These are phyloP conservation scores for Salvia sclarea DNA, from an alignment of 305 asterid species.

Conservation along the genomic window DNA sequence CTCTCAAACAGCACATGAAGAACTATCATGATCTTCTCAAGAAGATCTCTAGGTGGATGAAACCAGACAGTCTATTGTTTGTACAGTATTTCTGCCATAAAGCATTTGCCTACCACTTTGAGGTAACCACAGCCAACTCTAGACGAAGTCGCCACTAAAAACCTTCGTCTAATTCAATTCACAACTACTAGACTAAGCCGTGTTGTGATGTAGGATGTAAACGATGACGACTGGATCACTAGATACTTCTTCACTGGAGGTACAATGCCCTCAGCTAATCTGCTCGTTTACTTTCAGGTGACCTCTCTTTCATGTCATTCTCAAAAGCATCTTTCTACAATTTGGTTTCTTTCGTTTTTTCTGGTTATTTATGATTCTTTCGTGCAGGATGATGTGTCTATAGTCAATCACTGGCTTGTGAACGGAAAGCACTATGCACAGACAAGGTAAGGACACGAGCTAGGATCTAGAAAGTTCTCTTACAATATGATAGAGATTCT, in stretches of 20 bases:
- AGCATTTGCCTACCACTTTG: conserved; percentile 79
- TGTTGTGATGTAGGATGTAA: conserved; percentile 55
- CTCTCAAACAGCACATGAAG: conserved; percentile 74
- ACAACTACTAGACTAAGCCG: neutral
- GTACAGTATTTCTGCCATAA: conserved; percentile 83
- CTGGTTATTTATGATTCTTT: conserved; percentile 14
- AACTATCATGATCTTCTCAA: conserved; percentile 74
- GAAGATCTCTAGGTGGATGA: conserved; percentile 89
- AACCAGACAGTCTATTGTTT: conserved; percentile 65
- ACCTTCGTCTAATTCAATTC: neutral
- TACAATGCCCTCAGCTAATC: conserved; percentile 85
- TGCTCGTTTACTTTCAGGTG: conserved; percentile 93
- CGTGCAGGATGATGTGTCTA: conserved; percentile 76
- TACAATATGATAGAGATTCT: neutral
- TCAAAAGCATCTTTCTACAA: neutral
- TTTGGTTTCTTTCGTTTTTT: neutral
- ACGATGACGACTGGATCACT: conserved; percentile 90
- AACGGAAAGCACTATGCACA: conserved; percentile 82
- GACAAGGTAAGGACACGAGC: conserved; percentile 54
- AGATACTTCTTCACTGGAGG: conserved; percentile 91
- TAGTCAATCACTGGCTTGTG: conserved; percentile 84
- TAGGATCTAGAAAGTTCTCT: neutral
- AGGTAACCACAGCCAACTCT: conserved; percentile 46
- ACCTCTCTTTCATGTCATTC: conserved; percentile 15
- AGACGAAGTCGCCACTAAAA: neutral